Conservation (phyloP, 2,329 filamentous ascomycete species). For the Ophiocordyceps camponoti-floridani region DNA sequence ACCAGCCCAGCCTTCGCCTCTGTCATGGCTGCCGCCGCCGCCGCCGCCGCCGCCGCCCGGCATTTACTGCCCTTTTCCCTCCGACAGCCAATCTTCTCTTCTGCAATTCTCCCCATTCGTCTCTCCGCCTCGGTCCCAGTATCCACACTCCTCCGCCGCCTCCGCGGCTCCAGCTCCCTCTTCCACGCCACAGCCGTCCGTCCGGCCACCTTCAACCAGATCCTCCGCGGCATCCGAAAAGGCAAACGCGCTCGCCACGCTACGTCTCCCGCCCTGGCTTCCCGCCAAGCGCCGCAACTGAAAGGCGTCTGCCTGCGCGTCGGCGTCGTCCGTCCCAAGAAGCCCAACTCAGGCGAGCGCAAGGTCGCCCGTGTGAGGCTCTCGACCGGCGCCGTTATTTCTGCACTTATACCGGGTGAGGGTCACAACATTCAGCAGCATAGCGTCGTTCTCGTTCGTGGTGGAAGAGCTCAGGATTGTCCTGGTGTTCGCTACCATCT, state of each 20-base stretch:
- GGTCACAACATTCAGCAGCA: slow-evolving; percentile 99
- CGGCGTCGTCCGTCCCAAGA: slow-evolving; percentile 88
- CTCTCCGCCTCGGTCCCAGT: too few relatives aligned
- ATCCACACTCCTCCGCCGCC: too few relatives aligned
- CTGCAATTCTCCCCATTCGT: too few relatives aligned
- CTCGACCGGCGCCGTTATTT: slow-evolving; percentile 72
- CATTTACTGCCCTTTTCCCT: not conserved
- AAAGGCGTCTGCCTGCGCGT: slow-evolving; percentile 96
- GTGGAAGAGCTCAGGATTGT: slow-evolving; percentile 88
- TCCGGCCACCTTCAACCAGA: slow-evolving; percentile 54
- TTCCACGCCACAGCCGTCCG: slow-evolving; percentile 41
- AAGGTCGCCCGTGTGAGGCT: slow-evolving; percentile 88
- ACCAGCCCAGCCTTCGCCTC: not conserved
- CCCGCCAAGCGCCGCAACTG: slow-evolving; percentile 54
- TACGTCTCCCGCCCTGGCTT: slow-evolving; percentile 66
- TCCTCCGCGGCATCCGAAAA: slow-evolving; percentile 58
- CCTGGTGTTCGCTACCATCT: slow-evolving; percentile 94
- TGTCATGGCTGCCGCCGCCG: not conserved
- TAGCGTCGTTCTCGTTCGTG: slow-evolving; percentile 88
- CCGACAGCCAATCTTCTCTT: not conserved
- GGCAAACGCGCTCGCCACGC: slow-evolving; percentile 69
- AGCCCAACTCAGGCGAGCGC: slow-evolving; percentile 92
- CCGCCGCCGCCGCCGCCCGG: not conserved
- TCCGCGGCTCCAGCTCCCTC: slow-evolving; percentile 6
- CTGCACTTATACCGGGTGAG: slow-evolving; percentile 91